Evolutionary conservation across 1,284 basidiomycete species (phyloP), one percentile per base, ranked within the genome.

Genomic region (Leccinum ponderosum): DNA sequence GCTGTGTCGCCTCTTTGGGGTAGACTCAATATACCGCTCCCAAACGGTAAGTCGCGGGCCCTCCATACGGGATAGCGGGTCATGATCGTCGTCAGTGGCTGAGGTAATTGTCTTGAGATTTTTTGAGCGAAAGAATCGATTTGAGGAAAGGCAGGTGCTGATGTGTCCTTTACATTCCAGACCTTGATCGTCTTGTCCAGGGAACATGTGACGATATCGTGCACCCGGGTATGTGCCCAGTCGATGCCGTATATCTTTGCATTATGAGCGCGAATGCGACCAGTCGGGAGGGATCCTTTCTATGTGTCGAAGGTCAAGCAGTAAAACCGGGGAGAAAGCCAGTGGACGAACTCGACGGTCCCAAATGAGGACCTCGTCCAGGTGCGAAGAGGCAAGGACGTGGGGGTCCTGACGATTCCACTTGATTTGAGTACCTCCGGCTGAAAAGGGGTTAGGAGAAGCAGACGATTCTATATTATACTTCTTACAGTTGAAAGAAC

Each of bases 161-260:
- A 63, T 17, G 58, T 66, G 48, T 73, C 74, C 44, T 81, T 78
- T 8, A 82, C 82, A 63, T 89, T 82, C 90, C 93, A 94, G 8
- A 89, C 82, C 75, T 97, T 97, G 78, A 97, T 94, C 0, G 92
- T 91, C 73, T 90, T 93, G 80, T 97, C 95, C 0, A 98, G 80
- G 1, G 93, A 95, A 70, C 95, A 98, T 1, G 95, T 97, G 4
- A 96, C 87, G 39, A 98, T 83, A 68, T 94, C 89, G 67, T 90
- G 83, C n/a, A 82, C 78, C 54, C 81, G 76, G 22, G 83, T 80
- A 55, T 94, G 86, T 4, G 93, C 90, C 95, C 95, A 98, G 75
- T 97, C 95, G 57, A 98, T 95, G 1, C 95, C 95, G 66, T 97
- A 97, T 53, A 97, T 97, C 77, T 95, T 94, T 12, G 92, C 87